Evolutionary conservation across 257 asterid genomes (phyloP), one percentile per base, ranked within the genome.

Genomic region (Plectranthus barbatus): DNA sequence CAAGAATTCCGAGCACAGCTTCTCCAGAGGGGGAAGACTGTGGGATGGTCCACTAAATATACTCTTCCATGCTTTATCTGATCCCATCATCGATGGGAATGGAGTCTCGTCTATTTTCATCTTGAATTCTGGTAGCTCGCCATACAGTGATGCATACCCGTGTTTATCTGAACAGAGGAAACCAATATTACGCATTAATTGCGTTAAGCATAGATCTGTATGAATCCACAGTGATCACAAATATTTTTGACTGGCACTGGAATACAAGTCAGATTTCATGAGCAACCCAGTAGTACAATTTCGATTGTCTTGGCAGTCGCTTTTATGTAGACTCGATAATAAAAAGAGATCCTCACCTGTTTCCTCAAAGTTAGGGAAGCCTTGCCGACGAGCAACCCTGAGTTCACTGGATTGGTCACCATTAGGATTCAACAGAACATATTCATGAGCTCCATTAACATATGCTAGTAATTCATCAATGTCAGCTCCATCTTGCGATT

Each of bases 41-140:
- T 92, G 95, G 66, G 99, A 86, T 58, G 95, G 90, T 46, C 97
- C 98, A 47, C 84, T 77, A 69, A 84, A 85, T 67, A 92, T 51
- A 12, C 78, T 79, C 71, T 79, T 86, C 95, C 91, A 86, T n/a
- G 62, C 54, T 60, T 76, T 79, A 21, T 71, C 95, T 6, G 84
- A 69, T 8, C 80, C 64, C 60, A 70, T 66, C 60, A 70, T 66
- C 14, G 80, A 66, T 31, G 74, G 63, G 58, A 67, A 57, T 24
- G 71, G 68, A 7, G 77, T 66, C 49, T 69, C 54, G 6, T 81
- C 79, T 42, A 45, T 70, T 72, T 77, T 63, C 68, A 79, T 29
- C 19, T 72, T 76, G 67, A 81, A 77, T 60, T 80, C 90, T 1
- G 95, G 85, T 46, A 89, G 76, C 61, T 88, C 91, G 29, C 96